A percentile compares a stretch with the other conserved stretches of the same genome.
These are phyloP conservation scores for Gardenia jasminoides DNA, from an alignment of 257 asterid species.

Conservation along the genomic window DNA sequence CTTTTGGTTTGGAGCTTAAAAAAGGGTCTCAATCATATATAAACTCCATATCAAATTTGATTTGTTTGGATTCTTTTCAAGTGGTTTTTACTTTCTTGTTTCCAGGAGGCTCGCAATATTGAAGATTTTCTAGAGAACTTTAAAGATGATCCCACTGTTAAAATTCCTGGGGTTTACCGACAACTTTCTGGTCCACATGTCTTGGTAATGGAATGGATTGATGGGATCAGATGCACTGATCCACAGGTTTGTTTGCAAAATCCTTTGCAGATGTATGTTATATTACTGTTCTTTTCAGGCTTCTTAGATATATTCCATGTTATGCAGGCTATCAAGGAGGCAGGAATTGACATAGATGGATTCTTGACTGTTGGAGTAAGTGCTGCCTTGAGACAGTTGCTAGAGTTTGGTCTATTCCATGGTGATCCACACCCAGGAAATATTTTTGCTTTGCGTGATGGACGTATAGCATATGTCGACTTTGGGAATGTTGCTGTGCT, in stretches of 20 bases:
- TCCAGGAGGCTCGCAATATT: constrained; percentile 93
- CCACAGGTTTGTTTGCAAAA: constrained; percentile 66
- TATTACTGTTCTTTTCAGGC: constrained; percentile 23
- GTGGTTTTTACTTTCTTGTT: constrained; percentile 7
- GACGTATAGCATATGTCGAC: constrained; percentile 97
- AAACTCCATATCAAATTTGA: not conserved
- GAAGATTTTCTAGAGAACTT: constrained; percentile 98
- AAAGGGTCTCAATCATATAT: not conserved
- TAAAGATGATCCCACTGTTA: constrained; percentile 91
- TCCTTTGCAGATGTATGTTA: constrained; percentile 12
- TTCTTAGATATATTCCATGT: constrained; percentile 18
- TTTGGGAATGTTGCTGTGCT: constrained; percentile 99
- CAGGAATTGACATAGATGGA: constrained; percentile 77
- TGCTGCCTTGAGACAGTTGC: constrained; percentile 94
- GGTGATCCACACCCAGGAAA: constrained; percentile 99
- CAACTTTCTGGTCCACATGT: constrained; percentile 89
- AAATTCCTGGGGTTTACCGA: constrained; percentile 86
- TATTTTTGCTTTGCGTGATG: constrained; percentile 97
- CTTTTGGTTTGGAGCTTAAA: not conserved
- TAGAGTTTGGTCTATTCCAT: constrained; percentile 95
- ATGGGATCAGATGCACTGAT: constrained; percentile 97
- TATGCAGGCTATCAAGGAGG: constrained; percentile 82
- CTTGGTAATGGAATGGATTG: constrained; percentile 99
- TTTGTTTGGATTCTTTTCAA: not conserved
- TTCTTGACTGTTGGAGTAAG: constrained; percentile 97